These are phyloP conservation scores for Marchantia paleacea DNA, from an alignment of 225 moss, liverwort and hornwort species.

Conservation along the genomic window DNA sequence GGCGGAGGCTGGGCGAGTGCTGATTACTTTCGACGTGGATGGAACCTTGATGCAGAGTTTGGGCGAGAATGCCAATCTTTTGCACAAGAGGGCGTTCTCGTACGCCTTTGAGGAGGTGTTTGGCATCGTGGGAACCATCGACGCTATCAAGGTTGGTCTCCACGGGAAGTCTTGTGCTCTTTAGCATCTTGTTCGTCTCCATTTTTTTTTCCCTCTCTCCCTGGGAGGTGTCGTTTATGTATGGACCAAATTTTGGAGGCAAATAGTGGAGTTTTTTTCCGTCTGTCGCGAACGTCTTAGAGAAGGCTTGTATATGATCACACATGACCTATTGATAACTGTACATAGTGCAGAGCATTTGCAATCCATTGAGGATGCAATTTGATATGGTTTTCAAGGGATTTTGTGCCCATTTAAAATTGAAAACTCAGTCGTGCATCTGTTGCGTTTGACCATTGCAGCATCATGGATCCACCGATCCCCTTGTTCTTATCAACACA, in stretches of 20 bases:
- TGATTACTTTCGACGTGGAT: constrained; percentile 91
- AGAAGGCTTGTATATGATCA: too few species aligned
- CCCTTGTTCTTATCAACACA: constrained; percentile 64
- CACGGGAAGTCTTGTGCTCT: not conserved
- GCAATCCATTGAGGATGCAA: not conserved
- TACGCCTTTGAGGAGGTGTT: constrained; percentile 77
- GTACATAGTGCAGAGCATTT: not conserved
- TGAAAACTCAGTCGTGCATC: not conserved
- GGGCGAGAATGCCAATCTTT: constrained; percentile 67
- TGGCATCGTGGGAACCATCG: constrained; percentile 70
- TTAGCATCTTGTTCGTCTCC: not conserved
- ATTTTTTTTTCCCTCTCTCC: not conserved
- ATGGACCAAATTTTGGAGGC: too few species aligned
- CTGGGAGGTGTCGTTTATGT: not conserved
- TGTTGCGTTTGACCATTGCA: constrained; percentile 23
- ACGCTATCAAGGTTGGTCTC: constrained; percentile 59
- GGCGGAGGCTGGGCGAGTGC: constrained; percentile 37
- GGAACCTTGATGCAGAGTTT: constrained; percentile 80
- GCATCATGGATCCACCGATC: constrained; percentile 96
- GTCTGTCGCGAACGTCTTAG: too few species aligned
- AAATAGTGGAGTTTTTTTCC: too few species aligned
- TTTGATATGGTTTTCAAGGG: too few species aligned
- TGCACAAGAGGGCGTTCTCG: constrained; percentile 89
- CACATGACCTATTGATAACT: not conserved
- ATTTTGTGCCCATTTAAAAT: not conserved